phyloP scores from a whole-genome alignment of 2,329 filamentous ascomycete species.

The Monilinia polystroma region DNA sequence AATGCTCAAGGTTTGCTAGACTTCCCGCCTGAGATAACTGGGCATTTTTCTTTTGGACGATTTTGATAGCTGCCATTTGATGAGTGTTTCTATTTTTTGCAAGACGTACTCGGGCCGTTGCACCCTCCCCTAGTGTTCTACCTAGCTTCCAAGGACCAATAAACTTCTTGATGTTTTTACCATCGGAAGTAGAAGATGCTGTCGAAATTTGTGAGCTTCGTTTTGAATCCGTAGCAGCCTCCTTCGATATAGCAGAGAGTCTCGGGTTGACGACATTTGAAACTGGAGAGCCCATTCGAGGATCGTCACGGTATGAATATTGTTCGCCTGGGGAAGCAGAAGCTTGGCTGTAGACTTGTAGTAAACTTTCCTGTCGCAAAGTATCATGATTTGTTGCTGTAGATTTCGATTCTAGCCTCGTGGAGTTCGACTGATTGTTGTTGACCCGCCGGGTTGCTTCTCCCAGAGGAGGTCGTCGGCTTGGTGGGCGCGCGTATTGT shows the following conservation, averaged over 20 bases:
- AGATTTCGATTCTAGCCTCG: constrained; percentile 26
- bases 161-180: constrained; percentile 57
- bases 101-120: constrained; percentile 81
- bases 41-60: constrained; percentile 80
- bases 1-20: constrained; percentile 76
- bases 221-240: constrained; percentile 39
- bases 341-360: constrained; percentile 26
- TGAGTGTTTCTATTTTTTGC: constrained; percentile 78
- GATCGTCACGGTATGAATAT: constrained; percentile 24
- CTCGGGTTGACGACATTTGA: constrained; percentile 39
- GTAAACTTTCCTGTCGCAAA: constrained; percentile 28
- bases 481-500: constrained; percentile 31
- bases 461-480: constrained; percentile 38
- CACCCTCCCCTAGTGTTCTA: constrained; percentile 83
- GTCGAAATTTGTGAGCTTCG: constrained; percentile 45
- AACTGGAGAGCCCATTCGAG: constrained; percentile 33
- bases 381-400: constrained; percentile 36
- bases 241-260: constrained; percentile 41
- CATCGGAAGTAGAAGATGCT: constrained; percentile 41
- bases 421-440: constrained; percentile 31
- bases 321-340: constrained; percentile 25
- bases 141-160: constrained; percentile 95
- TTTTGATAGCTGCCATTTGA: constrained; percentile 89
- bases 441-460: constrained; percentile 40
- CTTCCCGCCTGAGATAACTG: constrained; percentile 82